Evolutionary conservation across 441 rosid genomes (phyloP).

Genomic region (Eutrema salsugineum): DNA sequence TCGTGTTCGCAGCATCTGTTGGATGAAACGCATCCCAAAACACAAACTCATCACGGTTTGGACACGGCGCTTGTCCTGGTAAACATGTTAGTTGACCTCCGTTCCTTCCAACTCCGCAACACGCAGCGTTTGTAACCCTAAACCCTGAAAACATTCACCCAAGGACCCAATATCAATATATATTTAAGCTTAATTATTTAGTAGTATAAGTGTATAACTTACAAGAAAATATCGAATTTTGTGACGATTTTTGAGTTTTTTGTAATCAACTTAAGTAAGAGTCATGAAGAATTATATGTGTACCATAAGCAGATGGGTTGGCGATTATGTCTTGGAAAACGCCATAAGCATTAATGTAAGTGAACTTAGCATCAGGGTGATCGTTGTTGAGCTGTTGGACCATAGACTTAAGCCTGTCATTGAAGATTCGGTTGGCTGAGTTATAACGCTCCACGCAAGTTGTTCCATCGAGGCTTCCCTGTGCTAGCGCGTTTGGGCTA

Average conservation of each 20-base stretch:
- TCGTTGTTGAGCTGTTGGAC: conserved; percentile 57
- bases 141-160: conserved; percentile 43
- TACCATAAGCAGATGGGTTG: conserved; percentile 53
- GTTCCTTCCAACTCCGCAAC: conserved; percentile 90
- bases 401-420: conserved; percentile 53
- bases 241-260: not conserved
- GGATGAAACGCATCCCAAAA: conserved; percentile 98
- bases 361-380: conserved; percentile 50
- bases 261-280: not conserved
- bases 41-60: conserved; percentile 45
- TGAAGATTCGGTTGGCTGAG: conserved; percentile 64
- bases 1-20: conserved; percentile 57
- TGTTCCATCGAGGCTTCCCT: conserved; percentile 55
- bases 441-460: conserved; percentile 65
- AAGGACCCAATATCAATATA: not conserved
- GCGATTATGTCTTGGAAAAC: conserved; percentile 61
- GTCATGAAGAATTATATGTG: not conserved
- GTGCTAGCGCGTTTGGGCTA: conserved; percentile 66
- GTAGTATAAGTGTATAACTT: no score
- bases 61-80: conserved; percentile 65
- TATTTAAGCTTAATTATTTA: not conserved
- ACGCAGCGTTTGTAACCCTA: conserved; percentile 63
- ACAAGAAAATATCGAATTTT: not conserved
- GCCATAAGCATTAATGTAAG: conserved; percentile 61
- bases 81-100: conserved; percentile 81